These are phyloP conservation scores for Pythium vanterpoolii DNA, from an alignment of 352 stramenopile genomes.

Conservation along the genomic window DNA sequence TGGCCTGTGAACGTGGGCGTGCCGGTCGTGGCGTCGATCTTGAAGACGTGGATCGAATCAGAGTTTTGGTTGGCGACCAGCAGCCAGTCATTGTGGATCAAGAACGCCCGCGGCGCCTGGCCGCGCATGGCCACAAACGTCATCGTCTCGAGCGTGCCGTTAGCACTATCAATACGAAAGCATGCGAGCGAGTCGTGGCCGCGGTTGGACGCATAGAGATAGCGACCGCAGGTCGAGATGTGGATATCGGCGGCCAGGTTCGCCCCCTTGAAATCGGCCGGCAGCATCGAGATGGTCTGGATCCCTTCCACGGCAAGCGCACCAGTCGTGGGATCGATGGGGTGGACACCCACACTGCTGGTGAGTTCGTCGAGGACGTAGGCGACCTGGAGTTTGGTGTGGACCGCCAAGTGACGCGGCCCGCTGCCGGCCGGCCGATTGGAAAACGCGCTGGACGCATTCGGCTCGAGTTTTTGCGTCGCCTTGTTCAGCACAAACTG, in stretches of 20 bases:
- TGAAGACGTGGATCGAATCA: slow-evolving; percentile 43
- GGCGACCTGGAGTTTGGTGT: slow-evolving; percentile 37
- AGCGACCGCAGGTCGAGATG: slow-evolving; percentile 33
- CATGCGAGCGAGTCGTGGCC: slow-evolving; percentile 37
- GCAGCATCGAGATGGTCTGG: slow-evolving; percentile 68
- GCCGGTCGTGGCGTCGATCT: slow-evolving; percentile 31
- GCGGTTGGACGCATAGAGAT: slow-evolving; percentile 46
- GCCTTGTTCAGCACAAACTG: slow-evolving; percentile 50
- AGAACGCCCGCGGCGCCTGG: slow-evolving; percentile 33
- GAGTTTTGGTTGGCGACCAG: slow-evolving; percentile 50
- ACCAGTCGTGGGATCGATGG: slow-evolving; percentile 40
- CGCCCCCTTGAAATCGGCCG: slow-evolving; percentile 33
- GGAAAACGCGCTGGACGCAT: slow-evolving; percentile 37
- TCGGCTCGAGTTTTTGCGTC: slow-evolving; percentile 36
- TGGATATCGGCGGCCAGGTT: slow-evolving; percentile 31
- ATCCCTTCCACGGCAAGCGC: slow-evolving; percentile 37
- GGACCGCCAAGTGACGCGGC: slow-evolving; percentile 78
- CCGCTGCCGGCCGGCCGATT: slow-evolving; percentile 44
- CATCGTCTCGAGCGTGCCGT: slow-evolving; percentile 25
- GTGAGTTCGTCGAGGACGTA: slow-evolving; percentile 75
- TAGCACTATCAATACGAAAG: slow-evolving; percentile 28
- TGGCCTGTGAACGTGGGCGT: slow-evolving; percentile 33
- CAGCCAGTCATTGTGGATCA: slow-evolving; percentile 28
- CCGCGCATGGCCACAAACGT: slow-evolving; percentile 33
- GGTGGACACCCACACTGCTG: slow-evolving; percentile 60